Evolutionary conservation across 352 stramenopile genomes (phyloP), one percentile per base, ranked within the genome.

Genomic region (Phytophthora pseudosyringae): DNA sequence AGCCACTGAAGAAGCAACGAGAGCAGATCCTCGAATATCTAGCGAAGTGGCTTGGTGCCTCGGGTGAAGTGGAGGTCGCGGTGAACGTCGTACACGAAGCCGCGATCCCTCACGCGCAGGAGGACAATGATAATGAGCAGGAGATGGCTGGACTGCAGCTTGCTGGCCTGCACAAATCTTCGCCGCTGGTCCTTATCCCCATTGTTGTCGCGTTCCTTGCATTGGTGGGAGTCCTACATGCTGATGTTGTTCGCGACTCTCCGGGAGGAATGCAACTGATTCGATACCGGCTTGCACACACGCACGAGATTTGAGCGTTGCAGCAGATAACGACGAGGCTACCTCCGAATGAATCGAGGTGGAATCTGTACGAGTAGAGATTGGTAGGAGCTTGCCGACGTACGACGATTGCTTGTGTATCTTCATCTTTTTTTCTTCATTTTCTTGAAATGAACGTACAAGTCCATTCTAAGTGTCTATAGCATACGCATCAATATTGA

Each of bases 101-200:
- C 18, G 48, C 32, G 36, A 6, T 57, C 47, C 50, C 45, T 40
- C 26, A 64, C 21, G 40, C 49, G 0, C 44, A 58, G 18, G 57
- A 76, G 15, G 52, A 78, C 6, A 46, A 73, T 1, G 44, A 73
- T 36, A 49, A 44, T 3, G 54, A 57, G 25, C 67, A 75, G 48
- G 54, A 64, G 21, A 56, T 76, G 26, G 59, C 52, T 10, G 59
- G 59, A 12, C 51, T 66, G 21, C 49, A 72, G 21, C 65, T 67
- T 29, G 57, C 46, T 13, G 47, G 41, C 5, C 18, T 75, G 48
- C 84, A 88, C 59, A 50, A 50, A 18, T 86, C 80, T 16, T 90
- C 81, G 11, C 83, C 85, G 26, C 51, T 91, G n/a, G 81, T 93
- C 39, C 64, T 93, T n/a, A 59, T 92, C 36, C 79, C 86, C 8